These are phyloP conservation scores for Xerocomus spinulosus DNA, from an alignment of 768 basidiomycete genomes.

Conservation along the genomic window DNA sequence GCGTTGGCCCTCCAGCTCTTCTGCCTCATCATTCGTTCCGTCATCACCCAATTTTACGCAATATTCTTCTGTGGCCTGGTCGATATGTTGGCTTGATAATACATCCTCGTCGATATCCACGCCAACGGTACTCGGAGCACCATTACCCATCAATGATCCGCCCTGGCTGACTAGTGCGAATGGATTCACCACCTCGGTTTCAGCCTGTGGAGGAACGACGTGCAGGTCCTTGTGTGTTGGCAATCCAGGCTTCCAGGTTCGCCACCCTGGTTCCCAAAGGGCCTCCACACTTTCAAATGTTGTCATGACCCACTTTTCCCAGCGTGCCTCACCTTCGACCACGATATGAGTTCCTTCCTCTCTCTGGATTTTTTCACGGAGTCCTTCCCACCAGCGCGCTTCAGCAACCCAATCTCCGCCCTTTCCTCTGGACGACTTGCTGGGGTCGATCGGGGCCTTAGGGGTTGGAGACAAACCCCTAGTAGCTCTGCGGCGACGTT, in stretches of 20 bases:
- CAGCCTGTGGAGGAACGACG: constrained; percentile 13
- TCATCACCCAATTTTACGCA: constrained; percentile 11
- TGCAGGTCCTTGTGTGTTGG: constrained; percentile 10
- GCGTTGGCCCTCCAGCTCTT: constrained; percentile 8
- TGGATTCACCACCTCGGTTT: constrained; percentile 18
- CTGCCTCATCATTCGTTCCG: constrained; percentile 11
- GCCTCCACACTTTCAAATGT: constrained; percentile 88
- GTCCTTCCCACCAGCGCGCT: constrained; percentile 69
- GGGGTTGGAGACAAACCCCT: constrained; percentile 72
- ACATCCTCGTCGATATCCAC: constrained; percentile 30
- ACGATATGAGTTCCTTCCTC: constrained; percentile 30
- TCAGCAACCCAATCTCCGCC: constrained; percentile 69
- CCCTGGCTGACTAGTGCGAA: constrained; percentile 21
- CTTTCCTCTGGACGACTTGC: constrained; percentile 52
- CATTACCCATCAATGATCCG: constrained; percentile 7
- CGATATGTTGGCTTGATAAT: constrained; percentile 34
- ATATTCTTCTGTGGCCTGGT: constrained; percentile 24
- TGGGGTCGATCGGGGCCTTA: constrained; percentile 64
- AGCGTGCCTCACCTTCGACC: constrained; percentile 32
- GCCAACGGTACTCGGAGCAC: constrained; percentile 10
- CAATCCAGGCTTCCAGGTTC: constrained; percentile 49
- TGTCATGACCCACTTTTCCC: constrained; percentile 79
- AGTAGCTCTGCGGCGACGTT: constrained; percentile 65
- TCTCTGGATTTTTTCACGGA: constrained; percentile 56
- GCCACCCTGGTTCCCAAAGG: constrained; percentile 67